Percentiles rank a stretch among this genome's conserved stretches.
Evolutionary conservation across 75 land plant genomes (phyloP).

Genomic region (Cryptomeria japonica): DNA sequence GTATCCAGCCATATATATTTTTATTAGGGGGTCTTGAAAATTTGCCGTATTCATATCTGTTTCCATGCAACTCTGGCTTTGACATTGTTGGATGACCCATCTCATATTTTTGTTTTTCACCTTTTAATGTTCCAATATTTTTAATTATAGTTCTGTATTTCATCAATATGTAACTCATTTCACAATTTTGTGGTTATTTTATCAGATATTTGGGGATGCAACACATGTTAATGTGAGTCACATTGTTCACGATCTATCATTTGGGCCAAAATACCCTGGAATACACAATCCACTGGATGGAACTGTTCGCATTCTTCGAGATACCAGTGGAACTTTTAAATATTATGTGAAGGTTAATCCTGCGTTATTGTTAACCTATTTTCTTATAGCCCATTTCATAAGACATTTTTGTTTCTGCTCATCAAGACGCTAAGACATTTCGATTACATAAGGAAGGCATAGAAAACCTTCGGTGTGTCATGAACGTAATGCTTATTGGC

Average conservation of each 20-base stretch:
- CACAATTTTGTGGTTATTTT: not conserved
- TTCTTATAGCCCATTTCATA: not conserved
- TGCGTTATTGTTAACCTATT: not conserved
- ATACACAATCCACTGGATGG: slow-evolving; percentile 98
- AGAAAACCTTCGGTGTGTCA: not conserved
- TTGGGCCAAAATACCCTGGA: slow-evolving; percentile 98
- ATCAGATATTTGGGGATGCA: slow-evolving; percentile 86
- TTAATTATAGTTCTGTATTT: not conserved
- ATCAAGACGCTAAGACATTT: not conserved
- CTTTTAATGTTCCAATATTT: not conserved
- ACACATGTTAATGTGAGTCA: slow-evolving; percentile 95
- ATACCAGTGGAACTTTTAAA: slow-evolving; percentile 94
- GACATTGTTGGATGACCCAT: not conserved
- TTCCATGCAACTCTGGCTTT: too few species aligned
- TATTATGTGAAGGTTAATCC: slow-evolving; percentile 86
- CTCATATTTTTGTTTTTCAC: not conserved
- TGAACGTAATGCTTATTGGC: not conserved
- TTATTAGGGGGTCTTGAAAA: too few species aligned
- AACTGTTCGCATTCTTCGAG: slow-evolving; percentile 75
- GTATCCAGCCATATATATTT: too few species aligned
- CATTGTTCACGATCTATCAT: slow-evolving; percentile 91
- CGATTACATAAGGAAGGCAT: not conserved
- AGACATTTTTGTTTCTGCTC: not conserved
- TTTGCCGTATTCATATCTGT: too few species aligned
- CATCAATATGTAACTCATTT: not conserved